These are phyloP conservation scores for Rosa chinensis DNA, from an alignment of 306 rosid genomes.

Conservation along the genomic window DNA sequence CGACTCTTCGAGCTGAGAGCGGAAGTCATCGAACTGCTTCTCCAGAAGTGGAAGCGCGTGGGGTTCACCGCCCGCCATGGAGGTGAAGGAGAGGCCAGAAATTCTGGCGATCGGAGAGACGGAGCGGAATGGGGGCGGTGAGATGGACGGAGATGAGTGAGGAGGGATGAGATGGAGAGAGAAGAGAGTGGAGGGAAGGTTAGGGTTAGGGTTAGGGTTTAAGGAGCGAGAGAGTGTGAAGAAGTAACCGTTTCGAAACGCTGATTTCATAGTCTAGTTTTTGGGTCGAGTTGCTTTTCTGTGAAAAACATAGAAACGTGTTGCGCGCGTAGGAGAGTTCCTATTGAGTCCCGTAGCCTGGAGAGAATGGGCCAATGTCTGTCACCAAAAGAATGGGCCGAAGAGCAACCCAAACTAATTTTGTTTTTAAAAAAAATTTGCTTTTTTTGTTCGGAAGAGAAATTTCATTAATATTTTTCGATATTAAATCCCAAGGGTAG, in stretches of 20 bases:
- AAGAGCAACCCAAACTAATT: background rate
- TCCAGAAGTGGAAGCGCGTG: slow-evolving; percentile 47
- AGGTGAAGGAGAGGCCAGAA: slow-evolving; percentile 18
- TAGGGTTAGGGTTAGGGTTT: slow-evolving; percentile 45
- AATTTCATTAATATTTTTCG: too few species aligned
- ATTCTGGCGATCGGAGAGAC: background rate
- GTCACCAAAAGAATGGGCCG: background rate
- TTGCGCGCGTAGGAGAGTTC: background rate
- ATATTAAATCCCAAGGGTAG: too few species aligned
- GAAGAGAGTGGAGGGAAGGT: slow-evolving; percentile 5
- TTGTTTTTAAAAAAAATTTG: background rate
- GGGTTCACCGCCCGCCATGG: slow-evolving; percentile 54
- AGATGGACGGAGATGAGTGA: slow-evolving; percentile 17
- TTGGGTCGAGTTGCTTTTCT: background rate
- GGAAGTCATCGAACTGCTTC: slow-evolving; percentile 73
- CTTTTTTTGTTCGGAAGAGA: background rate
- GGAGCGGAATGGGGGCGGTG: slow-evolving; percentile 27
- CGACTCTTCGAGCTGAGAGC: slow-evolving; percentile 64
- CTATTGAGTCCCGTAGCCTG: background rate
- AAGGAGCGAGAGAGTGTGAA: slow-evolving; percentile 36
- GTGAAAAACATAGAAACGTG: background rate
- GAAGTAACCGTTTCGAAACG: slow-evolving; percentile 59
- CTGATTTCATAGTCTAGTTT: slow-evolving; percentile 35
- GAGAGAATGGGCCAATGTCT: background rate
- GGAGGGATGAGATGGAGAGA: slow-evolving; percentile 17